phyloP scores from a whole-genome alignment of 495 filamentous ascomycete genomes.

The Aspergillus heteromorphus region DNA sequence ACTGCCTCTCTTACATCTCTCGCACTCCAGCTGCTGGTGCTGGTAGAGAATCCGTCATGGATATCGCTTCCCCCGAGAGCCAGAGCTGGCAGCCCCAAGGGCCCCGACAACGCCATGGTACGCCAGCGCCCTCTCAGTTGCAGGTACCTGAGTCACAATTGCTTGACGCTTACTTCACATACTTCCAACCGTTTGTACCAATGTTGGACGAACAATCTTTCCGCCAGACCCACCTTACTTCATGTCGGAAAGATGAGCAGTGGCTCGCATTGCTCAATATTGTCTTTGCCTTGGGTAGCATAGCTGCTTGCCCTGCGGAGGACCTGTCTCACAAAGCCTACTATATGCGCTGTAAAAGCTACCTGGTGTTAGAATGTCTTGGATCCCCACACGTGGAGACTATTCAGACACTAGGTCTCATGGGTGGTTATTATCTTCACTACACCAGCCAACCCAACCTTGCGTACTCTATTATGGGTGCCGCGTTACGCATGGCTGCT shows the following conservation, averaged over 20 bases:
- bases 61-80: slow-evolving; percentile 22
- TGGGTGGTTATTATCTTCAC: slow-evolving; percentile 75
- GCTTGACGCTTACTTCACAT: slow-evolving; percentile 72
- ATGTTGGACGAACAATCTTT: slow-evolving; percentile 74
- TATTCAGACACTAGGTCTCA: slow-evolving; percentile 63
- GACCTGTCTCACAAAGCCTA: slow-evolving; percentile 68
- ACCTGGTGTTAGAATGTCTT: slow-evolving; percentile 62
- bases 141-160: slow-evolving; percentile 47
- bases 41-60: slow-evolving; percentile 10
- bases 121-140: slow-evolving; percentile 17
- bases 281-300: slow-evolving; percentile 73
- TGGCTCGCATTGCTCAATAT: slow-evolving; percentile 78
- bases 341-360: slow-evolving; percentile 64
- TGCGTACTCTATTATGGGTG: slow-evolving; percentile 46
- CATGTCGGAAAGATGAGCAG: slow-evolving; percentile 59
- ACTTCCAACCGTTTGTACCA: slow-evolving; percentile 68
- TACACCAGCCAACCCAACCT: slow-evolving; percentile 76
- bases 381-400: slow-evolving; percentile 54
- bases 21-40: slow-evolving; percentile 28
- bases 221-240: slow-evolving; percentile 64
- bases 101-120: slow-evolving; percentile 25
- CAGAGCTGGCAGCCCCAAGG: slow-evolving; percentile 20
- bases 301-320: slow-evolving; percentile 63
- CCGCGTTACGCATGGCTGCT: slow-evolving; percentile 34
- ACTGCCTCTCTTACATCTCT: slow-evolving; percentile 52